Percentiles rank a stretch among this genome's conserved stretches.
These are phyloP conservation scores for Lagenidium sp. DNA, from an alignment of 352 stramenopile species.

Conservation along the genomic window DNA sequence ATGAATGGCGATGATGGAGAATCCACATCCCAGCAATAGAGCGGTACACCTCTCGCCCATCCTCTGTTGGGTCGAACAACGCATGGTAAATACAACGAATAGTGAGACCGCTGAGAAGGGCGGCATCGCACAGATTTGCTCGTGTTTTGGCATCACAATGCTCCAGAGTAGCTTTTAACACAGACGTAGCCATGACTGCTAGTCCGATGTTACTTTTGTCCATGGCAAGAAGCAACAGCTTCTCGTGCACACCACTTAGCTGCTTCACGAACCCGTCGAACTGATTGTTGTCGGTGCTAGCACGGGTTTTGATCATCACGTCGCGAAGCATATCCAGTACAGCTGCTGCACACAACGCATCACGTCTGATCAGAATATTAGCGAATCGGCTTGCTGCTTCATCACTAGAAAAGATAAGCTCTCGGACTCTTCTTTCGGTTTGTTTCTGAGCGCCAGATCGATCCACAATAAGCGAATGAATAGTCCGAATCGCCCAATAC, in stretches of 20 bases:
- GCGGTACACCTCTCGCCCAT: constrained; percentile 58
- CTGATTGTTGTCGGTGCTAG: constrained; percentile 67
- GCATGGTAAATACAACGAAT: constrained; percentile 49
- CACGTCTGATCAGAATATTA: too few relatives aligned
- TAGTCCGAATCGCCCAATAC: constrained; percentile 45
- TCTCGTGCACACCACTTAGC: constrained; percentile 33
- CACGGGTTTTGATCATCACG: constrained; percentile 40
- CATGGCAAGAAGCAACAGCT: constrained; percentile 39
- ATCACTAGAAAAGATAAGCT: constrained; percentile 51
- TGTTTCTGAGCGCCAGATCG: constrained; percentile 17
- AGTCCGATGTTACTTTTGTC: constrained; percentile 46
- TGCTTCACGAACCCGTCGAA: constrained; percentile 65
- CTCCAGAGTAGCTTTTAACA: constrained; percentile 68
- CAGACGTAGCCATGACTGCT: constrained; percentile 37
- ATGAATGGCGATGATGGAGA: constrained; percentile 62
- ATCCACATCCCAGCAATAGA: constrained; percentile 73
- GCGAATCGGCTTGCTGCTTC: too few relatives aligned
- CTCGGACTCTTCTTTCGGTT: constrained; percentile 45
- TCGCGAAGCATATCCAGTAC: constrained; percentile 60
- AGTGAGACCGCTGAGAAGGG: constrained; percentile 50
- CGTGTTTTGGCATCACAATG: constrained; percentile 44
- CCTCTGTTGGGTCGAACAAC: constrained; percentile 52
- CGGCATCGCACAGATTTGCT: constrained; percentile 66
- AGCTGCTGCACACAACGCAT: constrained; percentile 38
- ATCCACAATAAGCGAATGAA: constrained; percentile 44